Conservation (phyloP, 1,284 basidiomycete species). For the Phenoliferia sp. region DNA sequence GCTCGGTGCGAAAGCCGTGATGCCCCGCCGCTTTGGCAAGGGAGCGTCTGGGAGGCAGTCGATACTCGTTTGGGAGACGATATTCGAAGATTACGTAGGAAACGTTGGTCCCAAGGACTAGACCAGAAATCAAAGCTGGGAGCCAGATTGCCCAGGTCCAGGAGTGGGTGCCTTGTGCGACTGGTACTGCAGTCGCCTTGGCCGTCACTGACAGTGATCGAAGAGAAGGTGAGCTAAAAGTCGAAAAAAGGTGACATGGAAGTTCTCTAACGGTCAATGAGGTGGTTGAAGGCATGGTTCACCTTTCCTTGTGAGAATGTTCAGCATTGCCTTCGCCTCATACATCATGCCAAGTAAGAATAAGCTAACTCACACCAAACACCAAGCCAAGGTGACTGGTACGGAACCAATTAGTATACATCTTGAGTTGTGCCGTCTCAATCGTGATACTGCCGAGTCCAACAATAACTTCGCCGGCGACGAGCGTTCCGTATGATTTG, state of each 20-base stretch:
- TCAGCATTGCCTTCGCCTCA: neutral
- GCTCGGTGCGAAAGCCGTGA: slow-evolving; percentile 2
- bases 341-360: slow-evolving; percentile 27
- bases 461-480: slow-evolving; percentile 34
- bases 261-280: slow-evolving; percentile 29
- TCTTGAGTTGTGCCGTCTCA: slow-evolving; percentile 36
- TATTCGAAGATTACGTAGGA: slow-evolving; percentile 43
- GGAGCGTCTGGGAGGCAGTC: slow-evolving; percentile 31
- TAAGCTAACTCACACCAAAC: slow-evolving; percentile 21
- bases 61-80: slow-evolving; percentile 37
- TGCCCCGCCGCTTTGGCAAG: neutral
- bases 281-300: slow-evolving; percentile 33
- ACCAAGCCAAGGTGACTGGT: slow-evolving; percentile 28
- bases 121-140: neutral
- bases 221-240: neutral
- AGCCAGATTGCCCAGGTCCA: neutral
- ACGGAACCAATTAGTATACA: slow-evolving; percentile 34
- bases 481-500: slow-evolving; percentile 27
- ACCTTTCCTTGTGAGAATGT: slow-evolving; percentile 1
- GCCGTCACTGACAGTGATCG: slow-evolving; percentile 13
- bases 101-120: slow-evolving; percentile 35
- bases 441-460: slow-evolving; percentile 17
- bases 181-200: slow-evolving; percentile 41
- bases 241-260: neutral
- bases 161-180: slow-evolving; percentile 41